phyloP scores from a whole-genome alignment of 768 basidiomycete species.

The Leccinellum rugosiceps region DNA sequence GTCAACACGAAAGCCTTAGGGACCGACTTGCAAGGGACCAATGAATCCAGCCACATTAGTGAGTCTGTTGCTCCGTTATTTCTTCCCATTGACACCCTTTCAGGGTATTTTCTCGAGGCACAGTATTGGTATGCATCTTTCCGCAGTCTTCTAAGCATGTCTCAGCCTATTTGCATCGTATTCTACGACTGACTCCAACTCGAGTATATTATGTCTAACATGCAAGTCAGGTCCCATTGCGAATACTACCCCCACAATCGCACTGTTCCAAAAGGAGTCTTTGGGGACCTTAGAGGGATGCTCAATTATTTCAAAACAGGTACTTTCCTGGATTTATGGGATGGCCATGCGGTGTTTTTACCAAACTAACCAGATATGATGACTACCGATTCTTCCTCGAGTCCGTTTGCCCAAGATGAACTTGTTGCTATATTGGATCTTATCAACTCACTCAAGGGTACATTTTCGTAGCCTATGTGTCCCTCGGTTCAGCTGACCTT shows the following conservation, averaged over 20 bases:
- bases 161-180: background rate
- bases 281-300: slow-evolving; percentile 13
- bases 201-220: background rate
- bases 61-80: background rate
- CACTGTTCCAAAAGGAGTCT: background rate
- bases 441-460: slow-evolving; percentile 14
- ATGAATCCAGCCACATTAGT: slow-evolving; percentile 11
- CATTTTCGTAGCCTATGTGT: background rate
- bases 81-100: background rate
- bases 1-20: background rate
- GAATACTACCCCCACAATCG: slow-evolving; percentile 13
- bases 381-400: slow-evolving; percentile 17
- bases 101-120: slow-evolving; percentile 13
- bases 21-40: slow-evolving; percentile 7
- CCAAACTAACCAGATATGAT: slow-evolving; percentile 5
- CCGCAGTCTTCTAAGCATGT: background rate
- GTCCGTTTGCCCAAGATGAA: slow-evolving; percentile 13
- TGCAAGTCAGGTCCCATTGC: slow-evolving; percentile 12
- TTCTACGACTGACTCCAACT: background rate
- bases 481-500: background rate
- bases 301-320: slow-evolving; percentile 14
- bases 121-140: slow-evolving; percentile 12
- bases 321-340: background rate
- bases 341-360: background rate
- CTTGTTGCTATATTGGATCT: slow-evolving; percentile 12